Evolutionary conservation across 768 basidiomycete species (phyloP).

Genomic region (Piloderma croceum): DNA sequence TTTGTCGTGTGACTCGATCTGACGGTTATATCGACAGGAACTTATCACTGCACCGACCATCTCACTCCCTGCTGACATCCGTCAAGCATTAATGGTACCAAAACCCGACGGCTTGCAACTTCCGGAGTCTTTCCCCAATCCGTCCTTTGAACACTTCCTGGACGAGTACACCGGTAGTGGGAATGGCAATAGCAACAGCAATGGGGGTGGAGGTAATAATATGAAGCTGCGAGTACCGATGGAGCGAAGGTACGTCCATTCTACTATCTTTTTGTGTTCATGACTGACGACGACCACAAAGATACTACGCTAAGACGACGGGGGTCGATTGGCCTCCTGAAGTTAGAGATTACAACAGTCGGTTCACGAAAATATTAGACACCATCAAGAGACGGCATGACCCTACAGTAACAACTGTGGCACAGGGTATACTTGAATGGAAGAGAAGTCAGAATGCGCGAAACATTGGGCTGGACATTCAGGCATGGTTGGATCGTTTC

Average conservation of each 20-base stretch:
- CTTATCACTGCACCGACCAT: constrained; percentile 81
- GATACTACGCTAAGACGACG: constrained; percentile 80
- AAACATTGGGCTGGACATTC: constrained; percentile 80
- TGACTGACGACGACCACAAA: constrained; percentile 21
- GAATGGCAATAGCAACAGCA: constrained; percentile 29
- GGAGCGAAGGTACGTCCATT: constrained; percentile 62
- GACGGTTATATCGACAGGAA: constrained; percentile 52
- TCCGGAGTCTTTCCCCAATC: constrained; percentile 78
- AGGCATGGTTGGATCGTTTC: constrained; percentile 94
- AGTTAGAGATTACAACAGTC: constrained; percentile 86
- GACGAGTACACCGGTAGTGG: constrained; percentile 9
- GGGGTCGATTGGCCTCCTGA: constrained; percentile 83
- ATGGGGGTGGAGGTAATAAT: constrained; percentile 34
- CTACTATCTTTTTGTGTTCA: background rate
- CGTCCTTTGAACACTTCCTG: constrained; percentile 50
- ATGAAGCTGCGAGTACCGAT: constrained; percentile 75
- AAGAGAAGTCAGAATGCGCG: constrained; percentile 67
- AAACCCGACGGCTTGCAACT: constrained; percentile 44
- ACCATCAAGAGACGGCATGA: constrained; percentile 93
- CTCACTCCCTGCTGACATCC: constrained; percentile 60
- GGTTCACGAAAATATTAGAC: constrained; percentile 83
- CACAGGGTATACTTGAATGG: constrained; percentile 96
- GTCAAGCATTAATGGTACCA: constrained; percentile 54
- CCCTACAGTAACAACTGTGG: constrained; percentile 95
- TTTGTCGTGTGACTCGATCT: background rate